A percentile compares a stretch with the other conserved stretches of the same genome.
phyloP scores from a whole-genome alignment of 768 basidiomycete species.

The Termitomyces sp. region DNA sequence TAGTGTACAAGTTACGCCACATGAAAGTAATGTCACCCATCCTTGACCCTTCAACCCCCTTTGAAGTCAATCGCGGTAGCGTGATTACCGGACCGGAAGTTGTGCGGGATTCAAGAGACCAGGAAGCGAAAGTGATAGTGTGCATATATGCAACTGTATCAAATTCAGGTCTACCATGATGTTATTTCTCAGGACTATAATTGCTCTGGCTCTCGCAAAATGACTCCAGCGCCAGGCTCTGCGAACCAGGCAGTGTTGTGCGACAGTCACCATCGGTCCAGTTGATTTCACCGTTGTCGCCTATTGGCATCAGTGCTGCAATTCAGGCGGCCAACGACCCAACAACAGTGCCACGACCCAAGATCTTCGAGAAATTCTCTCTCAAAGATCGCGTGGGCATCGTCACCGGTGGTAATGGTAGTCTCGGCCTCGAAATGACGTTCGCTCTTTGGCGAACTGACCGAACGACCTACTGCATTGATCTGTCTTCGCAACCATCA shows the following conservation, averaged over 20 bases:
- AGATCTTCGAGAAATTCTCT: constrained; percentile 12
- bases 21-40: background rate
- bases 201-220: too few species aligned
- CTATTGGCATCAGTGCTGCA: constrained; percentile 60
- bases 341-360: constrained; percentile 31
- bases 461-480: constrained; percentile 61
- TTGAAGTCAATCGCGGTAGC: background rate
- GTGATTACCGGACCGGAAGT: too few species aligned
- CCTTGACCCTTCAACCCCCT: background rate
- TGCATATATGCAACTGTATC: too few species aligned
- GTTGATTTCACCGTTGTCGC: constrained; percentile 49
- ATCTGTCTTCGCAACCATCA: constrained; percentile 51
- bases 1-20: background rate
- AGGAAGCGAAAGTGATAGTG: too few species aligned
- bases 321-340: constrained; percentile 34
- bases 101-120: too few species aligned
- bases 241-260: too few species aligned
- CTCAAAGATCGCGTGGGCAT: background rate
- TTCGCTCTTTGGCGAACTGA: constrained; percentile 63
- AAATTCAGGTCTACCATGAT: too few species aligned
- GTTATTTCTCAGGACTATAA: too few species aligned
- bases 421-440: background rate
- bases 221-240: constrained; percentile 27
- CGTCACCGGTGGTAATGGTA: background rate
- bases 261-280: constrained; percentile 22